These are phyloP conservation scores for Fusarium pininemorale DNA, from an alignment of 2,329 filamentous ascomycete species.

Conservation along the genomic window DNA sequence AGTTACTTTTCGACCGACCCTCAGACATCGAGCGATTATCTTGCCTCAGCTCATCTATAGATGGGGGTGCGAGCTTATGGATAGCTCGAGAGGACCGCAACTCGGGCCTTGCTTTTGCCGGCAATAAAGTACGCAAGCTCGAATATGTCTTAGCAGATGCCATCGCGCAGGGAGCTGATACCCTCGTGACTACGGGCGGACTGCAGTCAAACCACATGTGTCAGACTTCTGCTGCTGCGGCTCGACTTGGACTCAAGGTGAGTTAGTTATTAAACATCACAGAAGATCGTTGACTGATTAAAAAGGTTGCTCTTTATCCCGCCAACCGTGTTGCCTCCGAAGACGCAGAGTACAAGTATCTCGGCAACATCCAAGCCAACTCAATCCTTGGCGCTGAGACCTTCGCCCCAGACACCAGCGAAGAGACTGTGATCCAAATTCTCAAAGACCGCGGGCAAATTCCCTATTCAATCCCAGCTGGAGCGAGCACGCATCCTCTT, in stretches of 20 bases:
- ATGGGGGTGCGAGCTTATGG: background rate
- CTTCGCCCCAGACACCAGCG: slow-evolving; percentile 5
- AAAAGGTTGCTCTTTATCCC: slow-evolving; percentile 22
- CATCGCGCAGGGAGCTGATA: slow-evolving; percentile 15
- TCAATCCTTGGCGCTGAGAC: slow-evolving; percentile 19
- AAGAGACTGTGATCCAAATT: background rate
- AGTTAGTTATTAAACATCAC: rapidly evolving
- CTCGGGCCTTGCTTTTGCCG: slow-evolving; percentile 29
- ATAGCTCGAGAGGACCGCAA: slow-evolving; percentile 26
- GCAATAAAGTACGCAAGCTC: slow-evolving; percentile 27
- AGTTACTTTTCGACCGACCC: slow-evolving; percentile 19
- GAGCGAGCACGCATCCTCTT: slow-evolving; percentile 15
- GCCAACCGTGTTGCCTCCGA: background rate
- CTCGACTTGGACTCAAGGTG: slow-evolving; percentile 20
- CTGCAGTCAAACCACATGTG: slow-evolving; percentile 32
- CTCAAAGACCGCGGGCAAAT: slow-evolving; percentile 6
- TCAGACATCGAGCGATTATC: slow-evolving; percentile 24
- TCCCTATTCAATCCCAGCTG: slow-evolving; percentile 18
- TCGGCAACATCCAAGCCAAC: slow-evolving; percentile 24
- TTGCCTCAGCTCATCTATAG: background rate
- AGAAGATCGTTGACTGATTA: background rate
- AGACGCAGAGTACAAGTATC: slow-evolving; percentile 12
- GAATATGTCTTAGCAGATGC: slow-evolving; percentile 29
- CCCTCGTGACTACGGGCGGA: slow-evolving; percentile 22
- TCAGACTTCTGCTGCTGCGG: slow-evolving; percentile 25